These are phyloP conservation scores for Typha latifolia DNA, from an alignment of 176 grass and related monocot species.

Conservation along the genomic window DNA sequence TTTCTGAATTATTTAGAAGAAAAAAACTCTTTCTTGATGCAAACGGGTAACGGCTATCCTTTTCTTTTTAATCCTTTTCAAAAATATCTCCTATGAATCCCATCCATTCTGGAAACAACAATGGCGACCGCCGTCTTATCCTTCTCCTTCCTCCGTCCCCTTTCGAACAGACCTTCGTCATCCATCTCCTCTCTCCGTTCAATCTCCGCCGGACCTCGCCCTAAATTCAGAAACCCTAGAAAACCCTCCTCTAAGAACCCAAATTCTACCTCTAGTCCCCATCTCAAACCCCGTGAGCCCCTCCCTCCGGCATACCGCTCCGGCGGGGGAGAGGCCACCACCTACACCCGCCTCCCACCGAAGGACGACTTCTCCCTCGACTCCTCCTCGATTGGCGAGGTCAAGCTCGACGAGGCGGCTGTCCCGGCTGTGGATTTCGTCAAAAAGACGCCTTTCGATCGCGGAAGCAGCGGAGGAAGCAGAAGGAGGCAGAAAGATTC, in stretches of 20 bases:
- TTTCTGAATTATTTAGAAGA: too few relatives aligned
- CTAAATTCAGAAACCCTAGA: conserved; percentile 12
- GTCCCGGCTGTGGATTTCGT: conserved; percentile 7
- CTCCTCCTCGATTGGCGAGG: conserved; percentile 12
- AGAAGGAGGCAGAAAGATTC: neutral
- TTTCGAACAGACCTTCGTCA: conserved; percentile 24
- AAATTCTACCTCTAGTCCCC: conserved; percentile 29
- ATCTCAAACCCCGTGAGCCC: neutral
- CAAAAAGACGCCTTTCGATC: neutral
- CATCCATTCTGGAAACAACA: neutral
- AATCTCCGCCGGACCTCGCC: conserved; percentile 47
- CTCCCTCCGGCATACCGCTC: conserved; percentile 14
- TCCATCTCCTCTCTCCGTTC: conserved; percentile 45
- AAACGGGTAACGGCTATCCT: too few relatives aligned
- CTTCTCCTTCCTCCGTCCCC: conserved; percentile 45
- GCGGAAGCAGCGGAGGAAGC: neutral
- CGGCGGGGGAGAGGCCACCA: neutral
- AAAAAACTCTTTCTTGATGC: too few relatives aligned
- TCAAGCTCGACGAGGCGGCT: conserved; percentile 30
- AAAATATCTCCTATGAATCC: too few relatives aligned
- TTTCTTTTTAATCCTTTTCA: too few relatives aligned
- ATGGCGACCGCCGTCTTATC: conserved; percentile 33
- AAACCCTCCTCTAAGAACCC: conserved; percentile 18
- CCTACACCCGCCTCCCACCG: conserved; percentile 12
- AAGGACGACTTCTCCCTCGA: conserved; percentile 10